These are phyloP conservation scores for Capsicum chinense DNA, from an alignment of 257 asterid species.

Conservation along the genomic window DNA sequence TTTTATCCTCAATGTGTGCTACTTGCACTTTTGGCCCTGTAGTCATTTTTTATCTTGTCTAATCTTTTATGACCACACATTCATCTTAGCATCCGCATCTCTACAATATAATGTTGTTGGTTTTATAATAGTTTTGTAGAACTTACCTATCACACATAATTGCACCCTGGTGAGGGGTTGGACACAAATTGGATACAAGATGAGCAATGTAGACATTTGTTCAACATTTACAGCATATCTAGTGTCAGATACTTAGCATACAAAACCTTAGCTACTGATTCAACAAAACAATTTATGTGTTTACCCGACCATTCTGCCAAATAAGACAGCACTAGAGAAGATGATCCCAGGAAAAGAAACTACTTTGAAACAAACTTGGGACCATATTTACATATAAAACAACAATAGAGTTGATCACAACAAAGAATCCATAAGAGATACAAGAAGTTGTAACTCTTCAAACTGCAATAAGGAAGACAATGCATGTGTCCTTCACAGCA, in stretches of 20 bases:
- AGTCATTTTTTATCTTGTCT: background rate
- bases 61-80: background rate
- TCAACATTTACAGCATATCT: constrained; percentile 10
- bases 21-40: background rate
- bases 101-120: background rate
- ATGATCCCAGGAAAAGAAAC: constrained; percentile 14
- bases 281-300: background rate
- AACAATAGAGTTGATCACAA: background rate
- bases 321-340: constrained; percentile 11
- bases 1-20: background rate
- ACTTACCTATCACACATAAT: background rate
- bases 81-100: background rate
- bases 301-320: background rate
- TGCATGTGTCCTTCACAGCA: background rate
- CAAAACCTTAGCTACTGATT: constrained; percentile 2
- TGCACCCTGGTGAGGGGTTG: background rate
- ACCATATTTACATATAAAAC: background rate
- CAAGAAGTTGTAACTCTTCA: constrained; percentile 8
- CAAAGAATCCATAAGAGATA: background rate
- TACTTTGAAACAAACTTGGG: background rate
- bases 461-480: background rate
- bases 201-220: background rate
- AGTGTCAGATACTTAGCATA: constrained; percentile 8
- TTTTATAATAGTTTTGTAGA: background rate
- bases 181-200: constrained; percentile 13